These are phyloP conservation scores for Exobasidium cylindrosporum DNA, from an alignment of 1,284 basidiomycete genomes.

Conservation along the genomic window DNA sequence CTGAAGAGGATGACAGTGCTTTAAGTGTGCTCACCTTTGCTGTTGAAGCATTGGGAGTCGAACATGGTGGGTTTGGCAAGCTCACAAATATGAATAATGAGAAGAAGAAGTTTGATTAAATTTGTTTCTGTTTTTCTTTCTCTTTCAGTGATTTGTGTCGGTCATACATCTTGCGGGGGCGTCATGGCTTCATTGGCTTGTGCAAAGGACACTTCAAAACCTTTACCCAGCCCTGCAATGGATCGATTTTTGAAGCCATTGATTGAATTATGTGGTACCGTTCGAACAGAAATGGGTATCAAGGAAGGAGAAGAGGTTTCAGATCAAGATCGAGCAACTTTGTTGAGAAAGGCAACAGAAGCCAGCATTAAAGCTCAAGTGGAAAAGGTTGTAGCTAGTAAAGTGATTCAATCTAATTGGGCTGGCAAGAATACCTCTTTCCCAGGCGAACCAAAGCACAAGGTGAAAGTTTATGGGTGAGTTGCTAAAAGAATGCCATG, in stretches of 20 bases:
- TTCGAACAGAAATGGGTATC: constrained; percentile 24
- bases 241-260: constrained; percentile 46
- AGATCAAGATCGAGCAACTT: constrained; percentile 16
- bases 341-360: constrained; percentile 27
- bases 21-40: constrained; percentile 78
- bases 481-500: constrained; percentile 4
- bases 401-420: constrained; percentile 72
- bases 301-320: constrained; percentile 15
- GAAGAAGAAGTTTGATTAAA: background rate
- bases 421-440: constrained; percentile 35
- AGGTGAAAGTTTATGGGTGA: constrained; percentile 42
- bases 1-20: constrained; percentile 72
- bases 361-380: constrained; percentile 71
- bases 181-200: constrained; percentile 53
- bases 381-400: constrained; percentile 66
- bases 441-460: constrained; percentile 16
- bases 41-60: constrained; percentile 71
- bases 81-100: no score
- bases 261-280: constrained; percentile 36
- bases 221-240: constrained; percentile 30
- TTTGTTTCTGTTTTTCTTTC: constrained; percentile 14
- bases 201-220: constrained; percentile 18
- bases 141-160: constrained; percentile 64
- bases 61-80: constrained; percentile 75
- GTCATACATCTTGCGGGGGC: constrained; percentile 57